Evolutionary conservation across 2,329 filamentous ascomycete genomes (phyloP), one percentile per base, ranked within the genome.

Genomic region (Rutstroemia sp.): DNA sequence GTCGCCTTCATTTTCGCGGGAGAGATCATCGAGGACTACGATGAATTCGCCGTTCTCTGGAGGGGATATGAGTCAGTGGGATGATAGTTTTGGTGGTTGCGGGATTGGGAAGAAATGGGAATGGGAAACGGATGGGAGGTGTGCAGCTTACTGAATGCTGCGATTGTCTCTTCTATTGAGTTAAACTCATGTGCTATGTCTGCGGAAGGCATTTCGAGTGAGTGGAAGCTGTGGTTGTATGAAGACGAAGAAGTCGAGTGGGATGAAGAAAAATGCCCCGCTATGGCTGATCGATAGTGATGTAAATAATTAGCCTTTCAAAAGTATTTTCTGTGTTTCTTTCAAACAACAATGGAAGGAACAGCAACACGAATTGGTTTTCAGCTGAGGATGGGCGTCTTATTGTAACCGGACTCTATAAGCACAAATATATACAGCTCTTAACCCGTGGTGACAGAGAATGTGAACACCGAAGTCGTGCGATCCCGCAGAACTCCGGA

Each of bases 1-100:
- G 75, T 99, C 94, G 72, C 92, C 94, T 80, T 99, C 94, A 73
- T 99, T 99, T 73, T 99, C 94, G 72, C 94, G 92, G 60, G 86
- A 83, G 62, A 90, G 84, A 64, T 89, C 88, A 77, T 99, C 94
- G 68, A 99, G 89, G 39, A 96, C 92, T 60, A 99, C 84, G 70
- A 99, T 87, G 79, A 97, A 97, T 70, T 97, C 86, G 72, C 90
- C 91, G 73, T 84, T 82, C 67, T 78, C 86, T 89, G 57, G 48
- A 34, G 44, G 40, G 49, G 52, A 36, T 4, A 19, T 4, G 17
- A n/a, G 40, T 62, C 47, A 63, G 61, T 56, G 34, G 17, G 49
- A 34, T 42, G 14, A 44, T 25, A 8, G n/a, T 51, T 40, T 38
- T 30, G 30, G 44, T 46, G 45, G 23, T 17, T 10, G 23, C 21